Evolutionary conservation across 306 rosid genomes (phyloP).

Genomic region (Bauhinia variegata): DNA sequence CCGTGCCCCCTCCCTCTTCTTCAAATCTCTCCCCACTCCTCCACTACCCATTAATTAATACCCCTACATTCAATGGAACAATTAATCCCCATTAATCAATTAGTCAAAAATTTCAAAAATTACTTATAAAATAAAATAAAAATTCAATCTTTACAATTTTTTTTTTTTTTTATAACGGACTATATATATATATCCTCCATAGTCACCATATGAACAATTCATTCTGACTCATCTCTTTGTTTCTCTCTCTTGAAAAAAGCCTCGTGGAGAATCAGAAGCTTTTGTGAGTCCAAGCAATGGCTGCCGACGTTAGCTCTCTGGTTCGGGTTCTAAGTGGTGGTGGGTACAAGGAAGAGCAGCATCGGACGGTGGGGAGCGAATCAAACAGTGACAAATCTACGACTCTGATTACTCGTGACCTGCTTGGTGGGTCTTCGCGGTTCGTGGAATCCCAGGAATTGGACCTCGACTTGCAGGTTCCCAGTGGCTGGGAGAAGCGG

Average conservation of each 20-base stretch:
- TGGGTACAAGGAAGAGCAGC: slow-evolving; percentile 65
- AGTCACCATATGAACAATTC: slow-evolving; percentile 32
- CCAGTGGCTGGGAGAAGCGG: slow-evolving; percentile 89
- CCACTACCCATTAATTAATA: slow-evolving; percentile 66
- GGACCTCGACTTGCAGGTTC: slow-evolving; percentile 97
- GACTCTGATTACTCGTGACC: slow-evolving; percentile 80
- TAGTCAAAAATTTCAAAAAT: slow-evolving; percentile 36
- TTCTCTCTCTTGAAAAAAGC: slow-evolving; percentile 24
- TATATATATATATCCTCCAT: slow-evolving; percentile 41
- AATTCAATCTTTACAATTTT: neutral
- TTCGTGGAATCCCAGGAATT: slow-evolving; percentile 74
- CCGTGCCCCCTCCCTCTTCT: slow-evolving; percentile 63
- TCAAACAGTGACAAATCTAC: slow-evolving; percentile 65
- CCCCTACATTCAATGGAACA: slow-evolving; percentile 53
- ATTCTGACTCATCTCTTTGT: slow-evolving; percentile 5
- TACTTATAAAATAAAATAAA: slow-evolving; percentile 23
- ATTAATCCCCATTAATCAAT: slow-evolving; percentile 41
- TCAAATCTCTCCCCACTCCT: slow-evolving; percentile 64
- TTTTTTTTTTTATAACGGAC: slow-evolving; percentile 40
- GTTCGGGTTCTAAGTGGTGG: slow-evolving; percentile 63
- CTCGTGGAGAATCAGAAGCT: neutral
- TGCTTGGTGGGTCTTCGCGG: slow-evolving; percentile 72
- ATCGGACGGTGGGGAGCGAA: slow-evolving; percentile 65
- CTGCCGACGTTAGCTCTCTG: slow-evolving; percentile 81
- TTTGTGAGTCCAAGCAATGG: slow-evolving; percentile 51